Conservation (phyloP, 2,329 filamentous ascomycete species). For the Sphaceloma murrayae region DNA sequence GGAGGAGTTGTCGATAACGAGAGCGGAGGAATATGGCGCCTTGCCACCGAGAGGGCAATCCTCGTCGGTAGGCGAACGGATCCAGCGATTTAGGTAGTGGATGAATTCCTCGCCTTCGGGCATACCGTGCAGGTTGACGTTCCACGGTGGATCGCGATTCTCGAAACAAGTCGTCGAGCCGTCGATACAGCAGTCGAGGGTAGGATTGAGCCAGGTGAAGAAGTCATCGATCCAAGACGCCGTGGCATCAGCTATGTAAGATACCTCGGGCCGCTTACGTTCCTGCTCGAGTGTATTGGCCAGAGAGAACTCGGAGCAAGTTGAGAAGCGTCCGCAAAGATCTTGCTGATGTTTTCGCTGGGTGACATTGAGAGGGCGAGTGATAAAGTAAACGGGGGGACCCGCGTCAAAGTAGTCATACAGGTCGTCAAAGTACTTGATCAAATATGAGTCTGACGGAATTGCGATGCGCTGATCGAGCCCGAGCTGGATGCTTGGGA, state of each 20-base stretch:
- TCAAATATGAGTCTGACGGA: conserved; percentile 86
- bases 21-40: conserved; percentile 74
- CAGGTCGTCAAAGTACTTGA: conserved; percentile 92
- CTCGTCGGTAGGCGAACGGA: conserved; percentile 67
- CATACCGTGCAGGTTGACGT: conserved; percentile 82
- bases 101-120: conserved; percentile 88
- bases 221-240: conserved; percentile 98
- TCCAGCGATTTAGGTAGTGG: conserved; percentile 73
- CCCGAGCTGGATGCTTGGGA: conserved; percentile 77
- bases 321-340: conserved; percentile 82
- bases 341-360: conserved; percentile 67
- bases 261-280: conserved; percentile 76
- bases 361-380: conserved; percentile 69
- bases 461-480: conserved; percentile 92
- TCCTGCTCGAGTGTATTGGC: conserved; percentile 90
- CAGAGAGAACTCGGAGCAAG: conserved; percentile 73
- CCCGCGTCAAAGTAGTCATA: conserved; percentile 87
- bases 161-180: conserved; percentile 58
- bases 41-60: conserved; percentile 82
- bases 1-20: conserved; percentile 63
- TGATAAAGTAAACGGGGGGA: conserved; percentile 93
- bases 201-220: conserved; percentile 91
- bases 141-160: conserved; percentile 70
- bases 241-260: conserved; percentile 77
- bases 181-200: conserved; percentile 62